Percentiles rank a stretch among this genome's conserved stretches.
phyloP scores from a whole-genome alignment of 345 rosid genomes.

The Excoecaria cochinchinensis region DNA sequence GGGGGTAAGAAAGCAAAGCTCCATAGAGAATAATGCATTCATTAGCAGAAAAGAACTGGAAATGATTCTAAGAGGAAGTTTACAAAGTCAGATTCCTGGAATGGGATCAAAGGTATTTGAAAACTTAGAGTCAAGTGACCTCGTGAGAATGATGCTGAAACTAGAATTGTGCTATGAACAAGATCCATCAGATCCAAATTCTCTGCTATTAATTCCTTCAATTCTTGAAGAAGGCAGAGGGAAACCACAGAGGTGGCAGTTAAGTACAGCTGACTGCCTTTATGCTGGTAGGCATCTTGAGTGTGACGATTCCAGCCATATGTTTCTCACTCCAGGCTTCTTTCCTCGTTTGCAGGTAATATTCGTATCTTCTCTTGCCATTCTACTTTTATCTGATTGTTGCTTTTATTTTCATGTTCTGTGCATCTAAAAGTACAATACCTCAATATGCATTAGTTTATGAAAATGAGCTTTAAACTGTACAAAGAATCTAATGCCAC shows the following conservation, averaged over 20 bases:
- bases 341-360: conserved; percentile 90
- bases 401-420: background rate
- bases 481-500: no score
- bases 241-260: conserved; percentile 77
- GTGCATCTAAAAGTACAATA: background rate
- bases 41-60: conserved; percentile 70
- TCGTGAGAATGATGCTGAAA: conserved; percentile 81
- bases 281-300: conserved; percentile 86
- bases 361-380: conserved; percentile 2
- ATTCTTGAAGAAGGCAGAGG: conserved; percentile 97
- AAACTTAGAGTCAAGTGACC: conserved; percentile 65
- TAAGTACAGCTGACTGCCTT: conserved; percentile 51
- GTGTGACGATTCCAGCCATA: conserved; percentile 87
- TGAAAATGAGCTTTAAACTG: no score
- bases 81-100: conserved; percentile 86
- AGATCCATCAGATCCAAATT: conserved; percentile 72
- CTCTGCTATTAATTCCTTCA: conserved; percentile 69
- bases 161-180: conserved; percentile 78
- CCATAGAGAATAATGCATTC: conserved; percentile 58
- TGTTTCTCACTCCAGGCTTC: conserved; percentile 86
- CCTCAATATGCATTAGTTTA: background rate
- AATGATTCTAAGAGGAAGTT: conserved; percentile 64
- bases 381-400: conserved; percentile 1
- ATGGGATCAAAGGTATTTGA: conserved; percentile 80
- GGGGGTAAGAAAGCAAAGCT: conserved; percentile 60